Conservation (phyloP, 495 filamentous ascomycete genomes). For the Lindgomyces ingoldianus region DNA sequence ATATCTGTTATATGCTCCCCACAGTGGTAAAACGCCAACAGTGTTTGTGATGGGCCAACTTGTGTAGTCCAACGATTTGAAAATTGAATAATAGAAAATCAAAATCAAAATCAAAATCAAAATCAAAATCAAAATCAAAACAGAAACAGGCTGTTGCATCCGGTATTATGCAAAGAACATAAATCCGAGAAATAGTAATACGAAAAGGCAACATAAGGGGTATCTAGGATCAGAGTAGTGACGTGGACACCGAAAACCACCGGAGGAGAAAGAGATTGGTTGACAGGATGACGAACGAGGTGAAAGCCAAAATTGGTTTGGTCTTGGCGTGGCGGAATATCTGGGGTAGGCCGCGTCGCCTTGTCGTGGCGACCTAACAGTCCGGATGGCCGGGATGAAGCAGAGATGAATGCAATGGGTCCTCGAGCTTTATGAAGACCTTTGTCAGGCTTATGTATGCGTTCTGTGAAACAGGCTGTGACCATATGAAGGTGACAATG, state of each 20-base stretch:
- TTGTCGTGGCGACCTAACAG: background rate
- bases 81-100: too few relatives aligned
- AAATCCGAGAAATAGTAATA: too few relatives aligned
- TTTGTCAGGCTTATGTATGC: slow-evolving; percentile 16
- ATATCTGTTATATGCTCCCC: background rate
- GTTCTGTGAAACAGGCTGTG: background rate
- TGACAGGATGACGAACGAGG: background rate
- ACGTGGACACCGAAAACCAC: background rate
- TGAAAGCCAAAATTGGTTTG: background rate
- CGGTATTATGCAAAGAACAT: too few relatives aligned
- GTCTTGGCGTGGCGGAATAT: background rate
- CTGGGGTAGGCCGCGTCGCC: background rate
- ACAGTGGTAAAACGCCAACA: background rate
- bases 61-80: too few relatives aligned
- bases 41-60: background rate
- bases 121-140: too few relatives aligned
- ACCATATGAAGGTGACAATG: background rate
- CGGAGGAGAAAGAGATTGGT: background rate
- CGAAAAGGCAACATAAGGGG: too few relatives aligned
- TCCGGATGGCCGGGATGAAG: background rate
- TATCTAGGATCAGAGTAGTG: too few relatives aligned
- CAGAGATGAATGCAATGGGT: background rate
- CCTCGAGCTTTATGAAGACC: background rate
- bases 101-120: too few relatives aligned
- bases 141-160: too few relatives aligned